phyloP scores from a whole-genome alignment of 257 asterid genomes.

The Solanum etuberosum region DNA sequence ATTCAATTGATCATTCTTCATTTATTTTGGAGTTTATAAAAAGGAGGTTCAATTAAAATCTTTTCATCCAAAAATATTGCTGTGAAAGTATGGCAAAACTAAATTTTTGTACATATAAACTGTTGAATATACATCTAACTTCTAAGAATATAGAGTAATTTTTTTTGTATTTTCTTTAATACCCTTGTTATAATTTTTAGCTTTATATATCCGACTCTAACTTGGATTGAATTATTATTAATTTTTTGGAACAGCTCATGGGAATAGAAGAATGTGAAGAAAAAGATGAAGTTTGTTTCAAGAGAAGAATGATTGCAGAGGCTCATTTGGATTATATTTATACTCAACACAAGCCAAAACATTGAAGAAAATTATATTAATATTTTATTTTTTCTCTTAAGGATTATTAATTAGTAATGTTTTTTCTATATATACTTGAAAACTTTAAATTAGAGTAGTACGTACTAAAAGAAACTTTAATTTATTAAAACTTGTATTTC shows the following conservation, averaged over 20 bases:
- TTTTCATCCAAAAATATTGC: not conserved
- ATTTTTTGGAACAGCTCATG: not conserved
- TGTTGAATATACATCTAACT: not conserved
- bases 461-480: not conserved
- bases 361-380: not conserved
- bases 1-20: no score
- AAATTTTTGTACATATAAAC: not conserved
- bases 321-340: slow-evolving; percentile 13
- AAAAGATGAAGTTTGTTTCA: not conserved
- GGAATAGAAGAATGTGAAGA: slow-evolving; percentile 4
- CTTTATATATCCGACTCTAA: not conserved
- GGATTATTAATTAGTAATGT: not conserved
- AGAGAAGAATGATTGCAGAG: slow-evolving; percentile 11
- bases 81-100: not conserved
- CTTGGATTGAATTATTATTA: not conserved
- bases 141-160: not conserved
- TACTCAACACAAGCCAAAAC: slow-evolving; percentile 7
- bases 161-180: not conserved
- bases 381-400: not conserved
- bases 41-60: not conserved
- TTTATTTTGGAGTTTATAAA: not conserved
- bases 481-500: not conserved
- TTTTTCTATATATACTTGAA: not conserved
- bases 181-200: not conserved
- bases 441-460: not conserved